Evolutionary conservation across 208 protist species (phyloP).

Genomic region (Acanthamoeba lenticulata): DNA sequence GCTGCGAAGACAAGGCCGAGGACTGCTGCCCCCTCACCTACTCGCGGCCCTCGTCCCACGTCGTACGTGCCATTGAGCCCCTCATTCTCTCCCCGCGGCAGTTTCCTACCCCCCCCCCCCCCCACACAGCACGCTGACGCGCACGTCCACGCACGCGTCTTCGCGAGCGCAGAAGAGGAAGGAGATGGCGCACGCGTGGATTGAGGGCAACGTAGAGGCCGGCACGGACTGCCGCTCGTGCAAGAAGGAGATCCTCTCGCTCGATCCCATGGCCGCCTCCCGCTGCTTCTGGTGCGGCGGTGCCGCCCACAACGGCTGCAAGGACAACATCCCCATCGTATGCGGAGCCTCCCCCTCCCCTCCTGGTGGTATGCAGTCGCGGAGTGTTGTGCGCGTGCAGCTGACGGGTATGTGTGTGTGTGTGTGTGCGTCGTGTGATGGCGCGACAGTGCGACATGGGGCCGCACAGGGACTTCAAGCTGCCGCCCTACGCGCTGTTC

Average conservation of each 20-base stretch:
- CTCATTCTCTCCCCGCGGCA: background rate
- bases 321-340: background rate
- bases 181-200: background rate
- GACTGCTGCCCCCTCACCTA: conserved; percentile 16
- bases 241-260: background rate
- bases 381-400: background rate
- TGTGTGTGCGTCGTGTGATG: background rate
- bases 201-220: conserved; percentile 16
- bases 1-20: background rate
- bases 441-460: conserved; percentile 10
- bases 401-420: no score
- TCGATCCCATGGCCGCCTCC: conserved; percentile 5
- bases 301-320: conserved; percentile 12
- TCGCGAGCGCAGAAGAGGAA: background rate
- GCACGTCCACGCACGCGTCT: background rate
- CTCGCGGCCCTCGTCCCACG: background rate
- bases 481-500: conserved; percentile 49
- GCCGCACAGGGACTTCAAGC: conserved; percentile 29
- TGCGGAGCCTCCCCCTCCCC: background rate
- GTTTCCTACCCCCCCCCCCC: no score
- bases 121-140: no score
- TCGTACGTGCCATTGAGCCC: background rate
- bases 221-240: background rate
- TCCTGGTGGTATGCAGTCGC: background rate
- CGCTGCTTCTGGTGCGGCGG: conserved; percentile 36